phyloP scores from a whole-genome alignment of 352 stramenopile species.

The Elongisporangium anandrum region DNA sequence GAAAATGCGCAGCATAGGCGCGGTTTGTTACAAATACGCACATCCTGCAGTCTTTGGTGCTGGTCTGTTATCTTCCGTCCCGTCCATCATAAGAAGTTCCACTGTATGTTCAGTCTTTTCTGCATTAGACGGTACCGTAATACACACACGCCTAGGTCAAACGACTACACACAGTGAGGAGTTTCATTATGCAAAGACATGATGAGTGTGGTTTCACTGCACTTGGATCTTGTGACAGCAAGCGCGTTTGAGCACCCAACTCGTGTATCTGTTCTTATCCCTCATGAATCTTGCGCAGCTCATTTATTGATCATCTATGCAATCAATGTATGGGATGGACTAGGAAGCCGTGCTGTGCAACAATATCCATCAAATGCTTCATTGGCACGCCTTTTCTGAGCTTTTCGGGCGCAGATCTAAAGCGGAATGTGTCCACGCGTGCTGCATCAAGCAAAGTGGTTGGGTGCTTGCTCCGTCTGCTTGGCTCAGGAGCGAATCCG shows the following conservation, averaged over 20 bases:
- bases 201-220: not conserved
- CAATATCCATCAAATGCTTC: not conserved
- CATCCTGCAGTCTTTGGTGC: not conserved
- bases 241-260: not conserved
- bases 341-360: no score
- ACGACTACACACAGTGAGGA: not conserved
- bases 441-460: not conserved
- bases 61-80: not conserved
- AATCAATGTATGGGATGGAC: no score
- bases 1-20: not conserved
- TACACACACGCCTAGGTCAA: no score
- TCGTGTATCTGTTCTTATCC: no score
- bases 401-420: not conserved
- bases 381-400: not conserved
- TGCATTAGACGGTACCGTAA: not conserved
- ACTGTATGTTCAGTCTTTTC: not conserved
- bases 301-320: no score
- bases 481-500: not conserved
- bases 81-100: not conserved
- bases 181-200: not conserved
- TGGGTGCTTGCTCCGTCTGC: not conserved
- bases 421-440: not conserved
- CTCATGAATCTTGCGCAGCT: not conserved
- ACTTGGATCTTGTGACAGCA: not conserved
- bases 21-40: not conserved